These are phyloP conservation scores for Backusella macrospora DNA, from an alignment of 192 early-diverging fungal species.

Conservation along the genomic window DNA sequence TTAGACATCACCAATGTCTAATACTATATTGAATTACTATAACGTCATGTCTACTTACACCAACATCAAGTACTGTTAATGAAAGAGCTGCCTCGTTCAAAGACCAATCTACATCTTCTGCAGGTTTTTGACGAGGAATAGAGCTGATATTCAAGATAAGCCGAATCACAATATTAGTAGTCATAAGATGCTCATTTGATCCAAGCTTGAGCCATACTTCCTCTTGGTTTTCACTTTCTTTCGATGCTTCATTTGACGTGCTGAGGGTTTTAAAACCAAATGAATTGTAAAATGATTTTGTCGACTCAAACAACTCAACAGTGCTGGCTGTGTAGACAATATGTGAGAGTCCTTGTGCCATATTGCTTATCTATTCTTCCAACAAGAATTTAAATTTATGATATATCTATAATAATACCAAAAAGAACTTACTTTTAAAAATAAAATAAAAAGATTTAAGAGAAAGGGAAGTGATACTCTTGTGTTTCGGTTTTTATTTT, in stretches of 20 bases:
- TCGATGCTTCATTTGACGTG: slow-evolving; percentile 13
- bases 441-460: neutral
- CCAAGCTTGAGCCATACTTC: slow-evolving; percentile 15
- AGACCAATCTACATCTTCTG: slow-evolving; percentile 19
- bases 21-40: neutral
- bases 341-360: slow-evolving; percentile 36
- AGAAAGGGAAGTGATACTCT: neutral
- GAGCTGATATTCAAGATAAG: neutral
- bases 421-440: neutral
- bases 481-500: slow-evolving; percentile 14
- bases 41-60: slow-evolving; percentile 13
- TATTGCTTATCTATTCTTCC: neutral
- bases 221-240: neutral
- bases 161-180: slow-evolving; percentile 13
- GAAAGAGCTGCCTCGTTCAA: slow-evolving; percentile 22
- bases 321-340: slow-evolving; percentile 27
- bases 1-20: neutral
- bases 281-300: slow-evolving; percentile 32
- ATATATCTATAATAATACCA: neutral
- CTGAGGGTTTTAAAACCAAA: slow-evolving; percentile 34
- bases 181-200: neutral
- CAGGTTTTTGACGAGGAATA: neutral
- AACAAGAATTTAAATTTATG: neutral
- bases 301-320: slow-evolving; percentile 4
- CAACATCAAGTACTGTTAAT: slow-evolving; percentile 13